These are phyloP conservation scores for Nigrospora sphaerica DNA, from an alignment of 2,329 filamentous ascomycete species.

Conservation along the genomic window DNA sequence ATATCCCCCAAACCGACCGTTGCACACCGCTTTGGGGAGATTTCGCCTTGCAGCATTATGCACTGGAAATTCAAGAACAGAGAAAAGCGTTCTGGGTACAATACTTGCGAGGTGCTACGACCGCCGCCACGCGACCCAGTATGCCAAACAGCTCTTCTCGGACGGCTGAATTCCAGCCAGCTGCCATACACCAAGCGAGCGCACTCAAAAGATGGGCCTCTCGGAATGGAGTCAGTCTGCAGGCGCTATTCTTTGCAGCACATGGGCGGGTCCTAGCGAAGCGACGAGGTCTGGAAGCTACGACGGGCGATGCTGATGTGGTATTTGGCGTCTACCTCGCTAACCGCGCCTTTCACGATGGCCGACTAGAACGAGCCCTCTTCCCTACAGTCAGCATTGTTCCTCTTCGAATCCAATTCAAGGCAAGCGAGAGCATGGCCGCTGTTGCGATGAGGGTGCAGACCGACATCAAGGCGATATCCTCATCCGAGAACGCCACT, in stretches of 20 bases:
- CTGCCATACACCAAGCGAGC: slow-evolving; percentile 7
- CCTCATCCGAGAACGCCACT: slow-evolving; percentile 42
- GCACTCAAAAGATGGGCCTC: slow-evolving; percentile 11
- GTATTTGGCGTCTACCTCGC: slow-evolving; percentile 78
- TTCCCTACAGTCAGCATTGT: slow-evolving; percentile 76
- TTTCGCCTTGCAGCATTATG: slow-evolving; percentile 13
- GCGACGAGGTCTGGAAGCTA: neutral
- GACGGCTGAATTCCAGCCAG: slow-evolving; percentile 8
- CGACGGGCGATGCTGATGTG: slow-evolving; percentile 28
- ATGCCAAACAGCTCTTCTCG: neutral
- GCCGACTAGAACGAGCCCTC: slow-evolving; percentile 36
- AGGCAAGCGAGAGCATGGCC: slow-evolving; percentile 26
- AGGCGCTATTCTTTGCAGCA: slow-evolving; percentile 68
- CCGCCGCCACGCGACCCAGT: neutral
- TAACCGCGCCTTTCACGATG: slow-evolving; percentile 55
- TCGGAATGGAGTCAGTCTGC: slow-evolving; percentile 55
- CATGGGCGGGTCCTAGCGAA: slow-evolving; percentile 44
- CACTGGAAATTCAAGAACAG: slow-evolving; percentile 3
- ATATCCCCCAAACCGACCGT: neutral
- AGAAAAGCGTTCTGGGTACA: slow-evolving; percentile 35
- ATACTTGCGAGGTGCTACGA: slow-evolving; percentile 29
- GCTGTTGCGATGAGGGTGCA: slow-evolving; percentile 57
- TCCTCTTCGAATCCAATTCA: slow-evolving; percentile 52
- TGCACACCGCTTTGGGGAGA: slow-evolving; percentile 15
- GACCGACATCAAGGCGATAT: slow-evolving; percentile 57